Evolutionary conservation across 2,329 filamentous ascomycete species (phyloP).

Genomic region (Coleophoma crateriformis): DNA sequence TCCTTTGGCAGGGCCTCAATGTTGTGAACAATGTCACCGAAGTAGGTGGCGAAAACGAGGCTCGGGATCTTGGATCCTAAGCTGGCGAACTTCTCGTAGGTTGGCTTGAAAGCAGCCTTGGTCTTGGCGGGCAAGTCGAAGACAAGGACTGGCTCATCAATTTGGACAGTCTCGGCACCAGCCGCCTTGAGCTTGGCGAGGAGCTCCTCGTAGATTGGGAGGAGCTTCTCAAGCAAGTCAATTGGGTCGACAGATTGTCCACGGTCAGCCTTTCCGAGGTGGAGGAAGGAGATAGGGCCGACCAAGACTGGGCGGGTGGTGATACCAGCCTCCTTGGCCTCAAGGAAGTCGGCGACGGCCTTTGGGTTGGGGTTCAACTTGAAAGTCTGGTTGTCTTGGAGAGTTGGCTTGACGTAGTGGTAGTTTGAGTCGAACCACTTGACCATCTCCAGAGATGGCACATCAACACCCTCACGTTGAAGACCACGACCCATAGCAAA

Average conservation of each 20-base stretch:
- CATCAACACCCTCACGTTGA: constrained; percentile 91
- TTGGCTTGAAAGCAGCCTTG: constrained; percentile 97
- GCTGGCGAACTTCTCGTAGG: constrained; percentile 81
- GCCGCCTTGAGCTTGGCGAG: constrained; percentile 90
- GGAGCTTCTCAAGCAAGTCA: constrained; percentile 83
- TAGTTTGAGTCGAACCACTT: constrained; percentile 99
- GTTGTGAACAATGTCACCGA: constrained; percentile 99
- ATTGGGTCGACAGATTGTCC: constrained; percentile 90
- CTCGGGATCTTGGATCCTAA: constrained; percentile 79
- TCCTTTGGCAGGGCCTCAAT: constrained; percentile 78
- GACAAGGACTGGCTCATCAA: constrained; percentile 95
- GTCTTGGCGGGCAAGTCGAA: constrained; percentile 85
- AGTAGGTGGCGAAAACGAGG: constrained; percentile 92
- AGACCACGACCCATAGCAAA: constrained; percentile 99
- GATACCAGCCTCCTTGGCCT: constrained; percentile 97
- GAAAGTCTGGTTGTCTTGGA: constrained; percentile 96
- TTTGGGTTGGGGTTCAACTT: constrained; percentile 83
- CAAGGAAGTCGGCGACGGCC: constrained; percentile 88
- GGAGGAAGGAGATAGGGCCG: constrained; percentile 95
- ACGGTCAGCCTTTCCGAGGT: constrained; percentile 97
- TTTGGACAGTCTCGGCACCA: constrained; percentile 94
- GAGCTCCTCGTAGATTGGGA: constrained; percentile 92
- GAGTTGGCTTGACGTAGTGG: constrained; percentile 99
- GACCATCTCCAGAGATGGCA: constrained; percentile 96
- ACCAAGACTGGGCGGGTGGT: constrained; percentile 88